phyloP scores from a whole-genome alignment of 805 yeast genomes.

The Barnettozyma wickerhamii region DNA sequence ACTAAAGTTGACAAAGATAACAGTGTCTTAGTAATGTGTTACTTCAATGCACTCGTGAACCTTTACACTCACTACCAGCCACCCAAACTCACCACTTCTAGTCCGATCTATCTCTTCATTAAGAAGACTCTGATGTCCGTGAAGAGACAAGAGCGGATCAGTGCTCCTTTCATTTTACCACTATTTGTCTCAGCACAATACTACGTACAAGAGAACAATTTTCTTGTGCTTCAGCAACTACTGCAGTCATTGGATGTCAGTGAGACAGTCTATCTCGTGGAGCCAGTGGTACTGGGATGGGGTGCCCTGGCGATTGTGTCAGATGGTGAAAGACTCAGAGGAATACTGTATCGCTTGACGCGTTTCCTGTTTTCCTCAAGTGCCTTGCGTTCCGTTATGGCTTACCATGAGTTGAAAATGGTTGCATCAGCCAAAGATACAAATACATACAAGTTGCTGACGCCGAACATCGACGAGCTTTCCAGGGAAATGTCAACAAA shows the following conservation, averaged over 20 bases:
- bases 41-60: constrained; percentile 42
- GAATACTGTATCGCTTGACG: constrained; percentile 58
- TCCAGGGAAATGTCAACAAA: constrained; percentile 59
- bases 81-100: constrained; percentile 31
- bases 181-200: constrained; percentile 39
- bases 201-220: constrained; percentile 37
- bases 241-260: constrained; percentile 40
- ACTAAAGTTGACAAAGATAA: constrained; percentile 5
- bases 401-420: constrained; percentile 56
- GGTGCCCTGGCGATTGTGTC: constrained; percentile 59
- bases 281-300: constrained; percentile 57
- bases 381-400: constrained; percentile 63
- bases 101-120: constrained; percentile 37
- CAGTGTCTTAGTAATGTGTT: constrained; percentile 35
- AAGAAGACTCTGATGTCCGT: constrained; percentile 34
- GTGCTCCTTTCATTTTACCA: constrained; percentile 51
- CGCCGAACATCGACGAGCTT: constrained; percentile 74
- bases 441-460: constrained; percentile 75
- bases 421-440: constrained; percentile 52
- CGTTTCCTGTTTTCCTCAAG: constrained; percentile 61
- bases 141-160: constrained; percentile 52
- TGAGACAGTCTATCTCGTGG: constrained; percentile 42
- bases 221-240: constrained; percentile 39
- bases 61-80: constrained; percentile 51
- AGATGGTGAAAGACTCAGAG: constrained; percentile 64